A percentile compares a stretch with the other conserved stretches of the same genome.
Conservation (phyloP, 805 yeast species). For the Metschnikowia hibisci region DNA sequence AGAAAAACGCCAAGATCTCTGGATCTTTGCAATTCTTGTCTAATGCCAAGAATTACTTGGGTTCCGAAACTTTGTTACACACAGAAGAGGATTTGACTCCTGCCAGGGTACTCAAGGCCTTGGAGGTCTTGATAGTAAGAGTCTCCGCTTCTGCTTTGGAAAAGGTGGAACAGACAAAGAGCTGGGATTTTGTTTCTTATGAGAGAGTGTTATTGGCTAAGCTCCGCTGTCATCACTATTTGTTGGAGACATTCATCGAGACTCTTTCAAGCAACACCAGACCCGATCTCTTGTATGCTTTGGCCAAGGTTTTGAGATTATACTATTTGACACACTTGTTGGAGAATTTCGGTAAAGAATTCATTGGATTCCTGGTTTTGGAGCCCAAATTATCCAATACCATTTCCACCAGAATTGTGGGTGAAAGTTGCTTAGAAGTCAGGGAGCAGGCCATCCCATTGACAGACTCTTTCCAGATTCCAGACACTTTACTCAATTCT, state of each 20-base stretch:
- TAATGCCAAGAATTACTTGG: conserved; percentile 8
- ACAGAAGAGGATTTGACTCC: conserved; percentile 17
- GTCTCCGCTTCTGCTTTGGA: conserved; percentile 28
- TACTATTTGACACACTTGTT: conserved; percentile 25
- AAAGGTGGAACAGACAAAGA: conserved; percentile 24
- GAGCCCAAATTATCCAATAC: conserved; percentile 27
- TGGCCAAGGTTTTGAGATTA: conserved; percentile 31
- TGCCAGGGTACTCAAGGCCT: conserved; percentile 18
- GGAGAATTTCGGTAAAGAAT: conserved; percentile 34
- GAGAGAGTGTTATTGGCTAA: conserved; percentile 39
- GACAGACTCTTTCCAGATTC: conserved; percentile 21
- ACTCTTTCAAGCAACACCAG: conserved; percentile 20
- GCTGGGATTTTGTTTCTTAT: conserved; percentile 36
- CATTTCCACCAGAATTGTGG: conserved; percentile 21
- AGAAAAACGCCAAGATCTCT: conserved; percentile 9
- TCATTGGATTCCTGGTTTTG: conserved; percentile 35
- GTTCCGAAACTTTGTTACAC: conserved; percentile 6
- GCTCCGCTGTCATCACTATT: conserved; percentile 42
- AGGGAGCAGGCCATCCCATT: conserved; percentile 16
- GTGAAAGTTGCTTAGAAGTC: conserved; percentile 14
- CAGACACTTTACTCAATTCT: conserved; percentile 18
- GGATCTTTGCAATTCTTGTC: conserved; percentile 18
- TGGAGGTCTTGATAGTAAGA: conserved; percentile 38
- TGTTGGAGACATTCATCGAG: conserved; percentile 30
- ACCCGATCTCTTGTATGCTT: conserved; percentile 25